Base-by-base conservation (phyloP, 306 rosid genomes). In the Sicyos edulis region DNA sequence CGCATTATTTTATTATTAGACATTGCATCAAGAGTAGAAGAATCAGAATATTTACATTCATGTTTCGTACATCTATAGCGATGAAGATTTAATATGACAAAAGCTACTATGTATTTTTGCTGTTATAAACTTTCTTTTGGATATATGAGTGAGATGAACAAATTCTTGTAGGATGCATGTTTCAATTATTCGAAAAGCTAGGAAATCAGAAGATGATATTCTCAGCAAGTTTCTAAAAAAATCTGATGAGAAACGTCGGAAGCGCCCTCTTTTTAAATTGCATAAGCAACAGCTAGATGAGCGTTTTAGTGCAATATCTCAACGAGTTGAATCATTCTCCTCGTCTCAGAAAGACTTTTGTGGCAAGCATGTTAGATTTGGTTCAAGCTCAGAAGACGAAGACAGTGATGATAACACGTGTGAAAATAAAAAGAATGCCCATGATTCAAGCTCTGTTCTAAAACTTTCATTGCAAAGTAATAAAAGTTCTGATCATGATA, bases 281-380 rank as follows among this genome's bases (percentile, higher is more conserved):
- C 78, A 66, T 76, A 93, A 86, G 80, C 83, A 82, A 56, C 70
- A 65, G 62, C 80, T 88, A 73, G 89, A 86, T 63, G 77, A 88
- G 72, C 96, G 91, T 59, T 90, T 86, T 76, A 68, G 77, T 78
- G 75, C 85, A 72, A 85, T 92, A 79, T 78, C 96, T 68, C 85
- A 82, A 78, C 98, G 96, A 74, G 83, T 90, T 56, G 84, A 88
- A 83, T 85, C 88, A 64, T 88, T 90, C 85, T 83, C 96, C 73
- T 61, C 90, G 47, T 50, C 47, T 29, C 70, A 80, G 29, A 82
- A 80, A 78, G 82, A 71, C 45, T 88, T 83, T 76, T 20, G 80
- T 77, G 97, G 98, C 81, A 80, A 86, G 73, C 92, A 88, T 85
- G 80, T 69, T 54, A 88, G 86, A 61, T 93, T 93, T 83, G 76